Percentiles rank a stretch among this genome's conserved stretches.
Conservation (phyloP, 768 basidiomycete species). For the Tremella fuciformis region DNA sequence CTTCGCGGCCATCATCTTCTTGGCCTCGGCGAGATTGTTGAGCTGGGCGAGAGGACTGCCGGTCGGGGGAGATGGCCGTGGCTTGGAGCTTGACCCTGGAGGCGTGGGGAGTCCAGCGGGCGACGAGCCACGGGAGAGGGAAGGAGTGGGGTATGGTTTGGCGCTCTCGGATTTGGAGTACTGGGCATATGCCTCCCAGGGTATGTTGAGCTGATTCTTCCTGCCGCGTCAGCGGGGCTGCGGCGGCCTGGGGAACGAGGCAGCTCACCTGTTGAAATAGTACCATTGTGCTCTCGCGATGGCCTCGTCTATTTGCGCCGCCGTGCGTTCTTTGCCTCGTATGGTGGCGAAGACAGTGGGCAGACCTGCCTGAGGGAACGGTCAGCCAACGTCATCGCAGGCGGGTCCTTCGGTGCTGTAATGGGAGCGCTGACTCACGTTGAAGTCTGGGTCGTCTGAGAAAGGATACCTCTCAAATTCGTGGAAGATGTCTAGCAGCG, state of each 20-base stretch:
- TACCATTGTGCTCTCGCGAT: constrained; percentile 42
- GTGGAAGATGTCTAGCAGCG: constrained; percentile 25
- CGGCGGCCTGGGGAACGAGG: not conserved
- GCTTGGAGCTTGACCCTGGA: not conserved
- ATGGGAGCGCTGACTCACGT: constrained; percentile 16
- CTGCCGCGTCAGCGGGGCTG: constrained; percentile 10
- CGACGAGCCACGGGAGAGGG: not conserved
- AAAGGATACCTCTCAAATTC: constrained; percentile 39
- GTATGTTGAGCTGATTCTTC: constrained; percentile 18
- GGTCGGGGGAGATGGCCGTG: not conserved
- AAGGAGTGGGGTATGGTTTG: not conserved
- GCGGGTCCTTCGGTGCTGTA: not conserved
- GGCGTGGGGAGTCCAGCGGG: not conserved
- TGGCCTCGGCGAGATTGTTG: constrained; percentile 25
- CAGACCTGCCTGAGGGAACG: constrained; percentile 26
- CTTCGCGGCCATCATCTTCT: constrained; percentile 25
- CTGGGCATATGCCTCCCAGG: constrained; percentile 21
- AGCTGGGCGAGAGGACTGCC: constrained; percentile 5
- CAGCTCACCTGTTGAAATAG: constrained; percentile 31
- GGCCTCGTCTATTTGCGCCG: constrained; percentile 36
- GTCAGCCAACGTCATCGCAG: not conserved
- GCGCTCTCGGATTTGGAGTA: constrained; percentile 4
- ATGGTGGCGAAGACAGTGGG: constrained; percentile 34
- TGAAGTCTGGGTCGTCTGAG: constrained; percentile 35
- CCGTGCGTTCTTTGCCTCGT: constrained; percentile 21